Evolutionary conservation across 768 basidiomycete genomes (phyloP).

Genomic region (Pleurotus ostreatus): DNA sequence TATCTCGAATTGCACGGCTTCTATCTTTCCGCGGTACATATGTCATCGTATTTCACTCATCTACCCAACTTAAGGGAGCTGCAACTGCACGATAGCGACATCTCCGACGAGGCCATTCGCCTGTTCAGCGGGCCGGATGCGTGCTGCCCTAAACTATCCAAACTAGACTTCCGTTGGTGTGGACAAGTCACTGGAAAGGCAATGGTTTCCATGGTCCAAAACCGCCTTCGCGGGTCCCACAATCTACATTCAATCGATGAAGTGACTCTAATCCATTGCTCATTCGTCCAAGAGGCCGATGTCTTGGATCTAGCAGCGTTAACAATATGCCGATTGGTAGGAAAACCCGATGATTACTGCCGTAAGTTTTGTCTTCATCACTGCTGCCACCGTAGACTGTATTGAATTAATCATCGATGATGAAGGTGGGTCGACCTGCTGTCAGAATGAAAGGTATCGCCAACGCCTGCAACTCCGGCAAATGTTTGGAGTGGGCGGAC

Average conservation of each 20-base stretch:
- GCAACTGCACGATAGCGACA: constrained; percentile 54
- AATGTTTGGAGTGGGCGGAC: constrained; percentile 6
- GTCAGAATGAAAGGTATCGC: constrained; percentile 52
- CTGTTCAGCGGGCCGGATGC: constrained; percentile 33
- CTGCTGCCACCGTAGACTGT: not conserved
- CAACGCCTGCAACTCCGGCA: constrained; percentile 41
- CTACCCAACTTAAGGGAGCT: constrained; percentile 42
- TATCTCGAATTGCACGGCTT: constrained; percentile 21
- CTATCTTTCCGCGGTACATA: constrained; percentile 19
- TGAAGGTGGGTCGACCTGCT: constrained; percentile 45
- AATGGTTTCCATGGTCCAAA: constrained; percentile 45
- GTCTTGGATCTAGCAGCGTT: constrained; percentile 45
- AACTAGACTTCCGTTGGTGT: constrained; percentile 59
- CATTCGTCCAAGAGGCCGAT: constrained; percentile 50
- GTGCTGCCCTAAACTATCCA: constrained; percentile 42
- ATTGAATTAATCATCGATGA: constrained; percentile 7
- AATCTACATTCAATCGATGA: constrained; percentile 28
- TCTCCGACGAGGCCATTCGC: constrained; percentile 41
- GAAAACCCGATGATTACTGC: constrained; percentile 45
- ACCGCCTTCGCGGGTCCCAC: constrained; percentile 19
- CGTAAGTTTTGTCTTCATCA: constrained; percentile 32
- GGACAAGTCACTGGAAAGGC: constrained; percentile 46
- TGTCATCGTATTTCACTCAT: constrained; percentile 19
- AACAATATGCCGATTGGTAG: constrained; percentile 44
- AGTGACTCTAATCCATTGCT: constrained; percentile 53